Evolutionary conservation across 345 rosid genomes (phyloP), one percentile per base, ranked within the genome.

Genomic region (Populus nigra): DNA sequence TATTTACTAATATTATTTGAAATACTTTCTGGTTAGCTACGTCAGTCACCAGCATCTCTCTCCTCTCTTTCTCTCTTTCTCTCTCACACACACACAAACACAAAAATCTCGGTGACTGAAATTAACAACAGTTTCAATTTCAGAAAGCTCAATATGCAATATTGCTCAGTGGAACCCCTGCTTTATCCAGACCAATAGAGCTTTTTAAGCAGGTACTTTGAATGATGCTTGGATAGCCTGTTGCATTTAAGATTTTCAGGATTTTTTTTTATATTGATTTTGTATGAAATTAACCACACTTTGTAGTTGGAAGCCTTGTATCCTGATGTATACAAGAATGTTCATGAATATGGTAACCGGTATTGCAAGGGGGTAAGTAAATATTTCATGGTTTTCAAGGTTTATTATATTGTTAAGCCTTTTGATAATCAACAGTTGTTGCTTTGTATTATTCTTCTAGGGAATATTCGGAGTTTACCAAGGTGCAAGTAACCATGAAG

Each of bases 401-500:
- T 18, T 39, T 76, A 35, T 16, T 68, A 22, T 63, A 4, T 22
- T 22, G 25, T 33, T 15, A 5, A 72, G 3, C 41, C 66, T 31
- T 49, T 57, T 47, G 47, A 57, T 73, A 67, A 53, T 70, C 53
- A 11, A 35, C 73, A 47, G 25, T 53, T 82, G 27, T 50, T 75
- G 65, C 61, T 39, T 76, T 33, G 59, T 55, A 45, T 65, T 70
- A 50, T 78, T 83, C 55, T 15, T 80, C 31, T 86, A 94, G 98
- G 97, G 98, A 45, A 13, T 86, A 69, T 95, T 93, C 76, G 99
- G 99, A 80, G 31, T 77, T 67, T 95, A 91, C 87, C 98, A 95
- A 88, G 99, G 98, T 69, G 88, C 99, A 71, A 91, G 92, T 85
- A 93, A 95, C 89, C 99, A 95, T 83, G 99, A 95, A 53, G 99